Evolutionary conservation across 306 rosid species (phyloP).

Genomic region (Hippophae gyantsensis): DNA sequence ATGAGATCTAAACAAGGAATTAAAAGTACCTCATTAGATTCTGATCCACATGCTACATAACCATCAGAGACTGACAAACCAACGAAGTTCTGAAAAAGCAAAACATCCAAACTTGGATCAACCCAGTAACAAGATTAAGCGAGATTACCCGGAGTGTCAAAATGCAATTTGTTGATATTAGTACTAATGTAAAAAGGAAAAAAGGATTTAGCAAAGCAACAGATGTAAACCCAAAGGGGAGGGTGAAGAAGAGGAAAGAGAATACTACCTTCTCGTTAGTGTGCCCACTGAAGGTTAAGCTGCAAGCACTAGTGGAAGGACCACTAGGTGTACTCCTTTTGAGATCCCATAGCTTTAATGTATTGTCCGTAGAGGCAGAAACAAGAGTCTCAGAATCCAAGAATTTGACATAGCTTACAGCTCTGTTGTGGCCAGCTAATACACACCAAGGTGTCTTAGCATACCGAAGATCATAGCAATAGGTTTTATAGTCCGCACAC

Average conservation of each 20-base stretch:
- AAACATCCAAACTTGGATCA: slow-evolving; percentile 24
- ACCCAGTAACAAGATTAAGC: slow-evolving; percentile 2
- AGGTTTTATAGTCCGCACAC: slow-evolving; percentile 70
- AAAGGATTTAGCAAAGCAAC: neutral
- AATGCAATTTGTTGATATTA: neutral
- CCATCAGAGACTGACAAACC: slow-evolving; percentile 79
- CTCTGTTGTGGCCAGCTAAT: slow-evolving; percentile 62
- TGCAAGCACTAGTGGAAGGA: slow-evolving; percentile 59
- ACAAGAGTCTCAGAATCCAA: slow-evolving; percentile 72
- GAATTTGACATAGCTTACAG: slow-evolving; percentile 74
- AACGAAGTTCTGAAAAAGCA: slow-evolving; percentile 74
- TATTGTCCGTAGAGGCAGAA: slow-evolving; percentile 91
- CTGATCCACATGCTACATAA: slow-evolving; percentile 94
- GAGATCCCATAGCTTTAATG: slow-evolving; percentile 93
- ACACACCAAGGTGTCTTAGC: slow-evolving; percentile 79
- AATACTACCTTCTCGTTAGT: slow-evolving; percentile 72
- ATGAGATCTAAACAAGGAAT: slow-evolving; percentile 2
- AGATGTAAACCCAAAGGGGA: neutral
- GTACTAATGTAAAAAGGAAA: slow-evolving; percentile 4
- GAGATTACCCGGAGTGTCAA: neutral
- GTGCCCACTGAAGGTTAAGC: slow-evolving; percentile 71
- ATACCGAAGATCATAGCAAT: slow-evolving; percentile 92
- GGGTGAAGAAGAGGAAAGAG: neutral
- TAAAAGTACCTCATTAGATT: slow-evolving; percentile 78
- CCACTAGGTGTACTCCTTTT: slow-evolving; percentile 47